Percentiles rank a stretch among this genome's conserved stretches.
These are phyloP conservation scores for Penicillium sp. DNA, from an alignment of 2,329 filamentous ascomycete species.

Conservation along the genomic window DNA sequence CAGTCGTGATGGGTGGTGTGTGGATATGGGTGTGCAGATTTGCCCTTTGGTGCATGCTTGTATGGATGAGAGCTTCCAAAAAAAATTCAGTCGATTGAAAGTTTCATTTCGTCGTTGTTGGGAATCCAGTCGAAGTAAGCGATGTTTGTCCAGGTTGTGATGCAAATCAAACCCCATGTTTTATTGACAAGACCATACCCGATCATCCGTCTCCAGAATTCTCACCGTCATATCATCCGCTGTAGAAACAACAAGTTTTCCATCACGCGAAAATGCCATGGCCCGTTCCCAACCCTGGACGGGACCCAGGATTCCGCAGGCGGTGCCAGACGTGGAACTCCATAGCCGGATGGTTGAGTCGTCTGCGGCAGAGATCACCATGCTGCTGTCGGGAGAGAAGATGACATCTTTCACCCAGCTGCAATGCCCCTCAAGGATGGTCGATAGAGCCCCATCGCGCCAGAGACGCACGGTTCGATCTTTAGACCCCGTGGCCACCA, in stretches of 20 bases:
- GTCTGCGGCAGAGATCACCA: conserved; percentile 7
- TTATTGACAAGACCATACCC: conserved; percentile 1
- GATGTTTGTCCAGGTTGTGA: too few relatives aligned
- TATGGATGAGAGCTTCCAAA: too few relatives aligned
- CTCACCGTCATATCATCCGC: conserved; percentile 4
- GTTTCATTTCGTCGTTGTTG: too few relatives aligned
- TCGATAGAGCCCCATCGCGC: conserved; percentile 1
- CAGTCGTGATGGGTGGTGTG: too few relatives aligned
- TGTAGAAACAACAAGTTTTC: conserved; percentile 3
- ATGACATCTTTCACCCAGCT: conserved; percentile 2
- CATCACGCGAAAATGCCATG: conserved; percentile 2
- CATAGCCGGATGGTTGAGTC: conserved; percentile 22
- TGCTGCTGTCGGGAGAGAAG: conserved; percentile 7
- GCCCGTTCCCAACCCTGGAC: conserved; percentile 2
- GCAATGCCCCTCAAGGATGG: conserved; percentile 5
- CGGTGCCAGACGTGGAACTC: conserved; percentile 10
- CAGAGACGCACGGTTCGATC: conserved; percentile 1
- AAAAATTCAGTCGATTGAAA: too few relatives aligned
- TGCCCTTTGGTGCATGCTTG: too few relatives aligned
- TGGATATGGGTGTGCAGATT: too few relatives aligned
- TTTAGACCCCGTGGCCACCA: conserved; percentile 20
- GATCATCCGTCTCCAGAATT: conserved; percentile 2
- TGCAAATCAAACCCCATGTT: background rate
- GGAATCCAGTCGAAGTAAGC: too few relatives aligned
- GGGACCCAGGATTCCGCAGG: conserved; percentile 1